phyloP scores from a whole-genome alignment of 371 early-diverging fungal genomes.

The Mortierella polycephala region DNA sequence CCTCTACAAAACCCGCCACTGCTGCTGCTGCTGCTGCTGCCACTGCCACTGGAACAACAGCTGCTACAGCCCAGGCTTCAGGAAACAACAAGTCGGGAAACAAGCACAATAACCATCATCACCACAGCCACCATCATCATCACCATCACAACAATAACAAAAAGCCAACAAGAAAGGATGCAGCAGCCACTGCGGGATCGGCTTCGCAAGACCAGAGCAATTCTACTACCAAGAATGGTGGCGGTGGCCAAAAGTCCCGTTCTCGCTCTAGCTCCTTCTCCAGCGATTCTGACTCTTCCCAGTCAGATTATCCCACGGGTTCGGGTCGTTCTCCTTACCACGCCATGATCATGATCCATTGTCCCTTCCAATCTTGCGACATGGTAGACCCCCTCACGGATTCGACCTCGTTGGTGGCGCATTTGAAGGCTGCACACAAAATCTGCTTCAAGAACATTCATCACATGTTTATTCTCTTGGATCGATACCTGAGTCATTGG shows the following conservation, averaged over 20 bases:
- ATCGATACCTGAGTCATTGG: slow-evolving; percentile 82
- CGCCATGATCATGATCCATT: slow-evolving; percentile 65
- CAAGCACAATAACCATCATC: slow-evolving; percentile 2
- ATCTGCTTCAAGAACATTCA: slow-evolving; percentile 77
- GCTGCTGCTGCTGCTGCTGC: slow-evolving; percentile 22
- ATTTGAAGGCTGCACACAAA: slow-evolving; percentile 74
- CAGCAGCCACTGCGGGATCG: slow-evolving; percentile 1
- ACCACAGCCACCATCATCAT: slow-evolving; percentile 17
- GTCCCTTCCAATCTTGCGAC: slow-evolving; percentile 63
- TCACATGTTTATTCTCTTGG: slow-evolving; percentile 85
- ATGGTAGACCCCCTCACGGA: slow-evolving; percentile 67
- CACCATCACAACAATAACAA: slow-evolving; percentile 21
- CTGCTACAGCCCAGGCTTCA: not conserved
- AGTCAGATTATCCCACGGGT: slow-evolving; percentile 37
- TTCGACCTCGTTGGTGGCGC: slow-evolving; percentile 72
- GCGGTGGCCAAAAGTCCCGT: slow-evolving; percentile 12
- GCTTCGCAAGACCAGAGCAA: not conserved
- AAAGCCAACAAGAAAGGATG: slow-evolving; percentile 24
- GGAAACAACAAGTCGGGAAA: slow-evolving; percentile 9
- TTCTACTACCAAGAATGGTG: slow-evolving; percentile 6
- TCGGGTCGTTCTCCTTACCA: slow-evolving; percentile 68
- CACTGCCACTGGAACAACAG: too few relatives aligned
- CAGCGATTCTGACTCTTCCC: slow-evolving; percentile 50
- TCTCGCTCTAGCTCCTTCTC: slow-evolving; percentile 48
- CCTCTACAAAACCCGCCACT: slow-evolving; percentile 12